Evolutionary conservation across 1,284 basidiomycete species (phyloP).

Genomic region (Ceratobasidium papillatum): DNA sequence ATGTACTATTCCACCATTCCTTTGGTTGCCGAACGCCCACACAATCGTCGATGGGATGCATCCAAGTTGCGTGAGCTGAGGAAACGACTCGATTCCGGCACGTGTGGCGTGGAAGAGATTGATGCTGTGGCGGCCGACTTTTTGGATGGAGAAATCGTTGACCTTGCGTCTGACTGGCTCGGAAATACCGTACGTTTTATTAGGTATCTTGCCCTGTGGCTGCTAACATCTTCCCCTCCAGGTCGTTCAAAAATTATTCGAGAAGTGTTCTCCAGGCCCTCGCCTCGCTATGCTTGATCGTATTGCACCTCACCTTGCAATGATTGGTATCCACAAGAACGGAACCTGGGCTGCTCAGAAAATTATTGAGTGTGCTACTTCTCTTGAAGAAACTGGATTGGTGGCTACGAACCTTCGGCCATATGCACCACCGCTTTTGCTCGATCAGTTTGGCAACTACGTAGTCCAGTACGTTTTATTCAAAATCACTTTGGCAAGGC

Average conservation of each 20-base stretch:
- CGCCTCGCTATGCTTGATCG: slow-evolving; percentile 92
- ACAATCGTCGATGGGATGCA: slow-evolving; percentile 92
- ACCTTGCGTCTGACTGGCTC: slow-evolving; percentile 97
- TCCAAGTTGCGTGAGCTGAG: slow-evolving; percentile 92
- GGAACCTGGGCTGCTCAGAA: slow-evolving; percentile 99
- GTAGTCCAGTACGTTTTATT: slow-evolving; percentile 83
- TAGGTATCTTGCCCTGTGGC: neutral
- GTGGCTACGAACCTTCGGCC: slow-evolving; percentile 88
- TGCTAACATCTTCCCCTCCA: slow-evolving; percentile 48
- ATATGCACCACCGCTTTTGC: slow-evolving; percentile 91
- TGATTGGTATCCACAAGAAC: slow-evolving; percentile 99
- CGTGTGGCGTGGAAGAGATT: slow-evolving; percentile 85
- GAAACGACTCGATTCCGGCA: slow-evolving; percentile 85
- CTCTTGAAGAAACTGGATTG: slow-evolving; percentile 86
- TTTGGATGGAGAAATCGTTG: slow-evolving; percentile 89
- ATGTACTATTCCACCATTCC: slow-evolving; percentile 96
- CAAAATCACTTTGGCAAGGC: neutral
- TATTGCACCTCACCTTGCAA: slow-evolving; percentile 92
- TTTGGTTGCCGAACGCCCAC: slow-evolving; percentile 79
- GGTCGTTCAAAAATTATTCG: slow-evolving; percentile 97
- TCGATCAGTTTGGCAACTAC: slow-evolving; percentile 98
- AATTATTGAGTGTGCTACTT: slow-evolving; percentile 94
- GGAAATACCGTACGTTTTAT: slow-evolving; percentile 85
- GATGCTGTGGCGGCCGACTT: slow-evolving; percentile 91
- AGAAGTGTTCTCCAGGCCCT: slow-evolving; percentile 80